Percentiles rank a stretch among this genome's conserved stretches.
phyloP scores from a whole-genome alignment of 2,329 filamentous ascomycete species.

The Fusarium newnesense region DNA sequence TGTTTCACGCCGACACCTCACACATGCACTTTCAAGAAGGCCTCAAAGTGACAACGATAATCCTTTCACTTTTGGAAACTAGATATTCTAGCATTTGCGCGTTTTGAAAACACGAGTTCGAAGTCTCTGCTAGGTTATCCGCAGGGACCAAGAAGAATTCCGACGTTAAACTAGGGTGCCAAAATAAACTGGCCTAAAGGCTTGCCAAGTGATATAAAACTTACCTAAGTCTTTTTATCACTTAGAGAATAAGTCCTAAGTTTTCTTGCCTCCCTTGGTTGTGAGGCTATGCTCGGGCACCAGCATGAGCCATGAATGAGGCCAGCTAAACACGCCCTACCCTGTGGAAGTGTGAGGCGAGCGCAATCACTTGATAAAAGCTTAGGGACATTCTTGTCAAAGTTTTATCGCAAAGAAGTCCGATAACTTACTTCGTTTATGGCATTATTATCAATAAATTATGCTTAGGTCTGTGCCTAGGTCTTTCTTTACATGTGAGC shows the following conservation, averaged over 20 bases:
- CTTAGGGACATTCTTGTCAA: neutral
- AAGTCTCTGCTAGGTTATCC: neutral
- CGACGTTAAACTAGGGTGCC: neutral
- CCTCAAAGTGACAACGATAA: neutral
- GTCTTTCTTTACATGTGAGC: neutral
- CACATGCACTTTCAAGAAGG: neutral
- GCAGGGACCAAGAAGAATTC: neutral
- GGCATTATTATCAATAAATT: neutral
- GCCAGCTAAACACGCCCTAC: neutral
- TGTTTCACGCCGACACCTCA: neutral
- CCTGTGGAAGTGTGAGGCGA: neutral
- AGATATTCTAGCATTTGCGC: neutral
- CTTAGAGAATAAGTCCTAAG: neutral
- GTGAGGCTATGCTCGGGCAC: neutral
- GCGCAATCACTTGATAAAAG: neutral
- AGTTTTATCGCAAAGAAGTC: neutral
- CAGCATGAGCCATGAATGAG: slow-evolving; percentile 8
- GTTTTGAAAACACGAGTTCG: neutral
- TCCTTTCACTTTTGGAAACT: too few species aligned
- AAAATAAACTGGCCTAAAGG: neutral
- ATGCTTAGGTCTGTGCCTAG: neutral
- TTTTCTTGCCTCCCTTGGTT: neutral
- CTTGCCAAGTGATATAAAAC: neutral
- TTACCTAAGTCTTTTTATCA: neutral
- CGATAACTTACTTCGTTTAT: neutral